phyloP scores from a whole-genome alignment of 2,329 filamentous ascomycete genomes.

The Claviceps sorghi region DNA sequence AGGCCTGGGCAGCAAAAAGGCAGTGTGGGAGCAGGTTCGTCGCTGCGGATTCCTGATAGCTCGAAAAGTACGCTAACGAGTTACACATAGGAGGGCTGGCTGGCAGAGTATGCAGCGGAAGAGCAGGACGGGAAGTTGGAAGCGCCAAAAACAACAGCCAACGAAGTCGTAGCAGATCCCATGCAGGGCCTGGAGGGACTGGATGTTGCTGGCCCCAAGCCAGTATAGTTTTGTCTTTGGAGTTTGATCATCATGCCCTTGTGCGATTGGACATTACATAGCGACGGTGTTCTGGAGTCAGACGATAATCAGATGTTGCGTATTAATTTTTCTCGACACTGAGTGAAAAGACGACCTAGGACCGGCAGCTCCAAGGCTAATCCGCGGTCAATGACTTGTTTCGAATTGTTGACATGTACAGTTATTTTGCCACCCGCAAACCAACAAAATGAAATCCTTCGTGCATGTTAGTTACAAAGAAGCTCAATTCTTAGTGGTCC shows the following conservation, averaged over 20 bases:
- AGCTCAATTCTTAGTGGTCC: constrained; percentile 15
- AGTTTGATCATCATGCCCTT: constrained; percentile 6
- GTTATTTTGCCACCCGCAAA: constrained; percentile 5
- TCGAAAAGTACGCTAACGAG: background rate
- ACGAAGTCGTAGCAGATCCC: constrained; percentile 55
- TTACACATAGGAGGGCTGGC: constrained; percentile 67
- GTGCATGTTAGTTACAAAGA: background rate
- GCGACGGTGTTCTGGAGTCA: constrained; percentile 28
- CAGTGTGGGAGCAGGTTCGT: constrained; percentile 89
- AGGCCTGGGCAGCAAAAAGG: constrained; percentile 81
- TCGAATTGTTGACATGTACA: constrained; percentile 8
- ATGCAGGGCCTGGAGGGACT: constrained; percentile 93
- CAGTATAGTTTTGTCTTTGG: constrained; percentile 34
- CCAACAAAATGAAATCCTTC: constrained; percentile 3
- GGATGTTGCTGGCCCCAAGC: constrained; percentile 85
- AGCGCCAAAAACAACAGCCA: constrained; percentile 15
- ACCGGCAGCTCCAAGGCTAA: background rate
- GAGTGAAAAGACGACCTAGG: constrained; percentile 7
- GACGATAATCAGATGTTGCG: constrained; percentile 8
- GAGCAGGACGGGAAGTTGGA: constrained; percentile 43
- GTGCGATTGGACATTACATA: constrained; percentile 20
- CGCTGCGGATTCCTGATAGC: constrained; percentile 1
- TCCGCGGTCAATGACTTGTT: constrained; percentile 8
- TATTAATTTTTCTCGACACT: constrained; percentile 10
- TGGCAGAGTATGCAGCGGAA: constrained; percentile 75